Evolutionary conservation across 768 basidiomycete genomes (phyloP), one percentile per base, ranked within the genome.

Genomic region (Amanita inopinata): DNA sequence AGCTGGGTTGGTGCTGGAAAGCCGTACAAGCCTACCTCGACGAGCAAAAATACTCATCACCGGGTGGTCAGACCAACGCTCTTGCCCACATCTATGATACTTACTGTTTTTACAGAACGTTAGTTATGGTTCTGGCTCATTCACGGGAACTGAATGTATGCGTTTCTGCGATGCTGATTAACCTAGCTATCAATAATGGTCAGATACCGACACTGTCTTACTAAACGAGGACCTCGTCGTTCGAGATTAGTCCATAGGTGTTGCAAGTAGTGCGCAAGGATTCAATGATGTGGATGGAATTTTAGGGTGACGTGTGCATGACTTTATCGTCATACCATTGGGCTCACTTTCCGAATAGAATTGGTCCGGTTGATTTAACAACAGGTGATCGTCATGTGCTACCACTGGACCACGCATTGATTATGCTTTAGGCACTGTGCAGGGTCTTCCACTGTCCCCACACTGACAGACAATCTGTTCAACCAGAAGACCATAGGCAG

Each of bases 401-500:
- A 18, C 17, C 19, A 11, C 22, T 20, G 4, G 18, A 20, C 14
- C 9, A 22, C 20, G 10, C 12, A 17, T 23, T 36, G 2, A 28
- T 7, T 19, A n/a, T 6, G 9, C 28, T 10, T 11, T 35, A 49
- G 53, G 56, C 51, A 73, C 70, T n/a, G 69, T 74, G 57, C 57
- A 2, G 56, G 58, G 40, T 60, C 57, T 7, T 33, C 53, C 2
- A 53, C 56, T 14, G 66, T 76, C 15, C 71, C 74, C 6, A 78
- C 77, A 8, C 69, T 80, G 12, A 74, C 69, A n/a, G 70, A 78
- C 58, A 79, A 72, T 55, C 64, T 78, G 9, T 71, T 63, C 55
- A 25, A 57, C 7, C 65, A 74, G 52, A 69, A 70, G 7, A 56
- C 56, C 2, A 78, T 80, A 46, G 35, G 62, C 10, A 49, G 59